These are phyloP conservation scores for Paragyromitra xinjiangensis DNA, from an alignment of 495 filamentous ascomycete genomes.

Conservation along the genomic window DNA sequence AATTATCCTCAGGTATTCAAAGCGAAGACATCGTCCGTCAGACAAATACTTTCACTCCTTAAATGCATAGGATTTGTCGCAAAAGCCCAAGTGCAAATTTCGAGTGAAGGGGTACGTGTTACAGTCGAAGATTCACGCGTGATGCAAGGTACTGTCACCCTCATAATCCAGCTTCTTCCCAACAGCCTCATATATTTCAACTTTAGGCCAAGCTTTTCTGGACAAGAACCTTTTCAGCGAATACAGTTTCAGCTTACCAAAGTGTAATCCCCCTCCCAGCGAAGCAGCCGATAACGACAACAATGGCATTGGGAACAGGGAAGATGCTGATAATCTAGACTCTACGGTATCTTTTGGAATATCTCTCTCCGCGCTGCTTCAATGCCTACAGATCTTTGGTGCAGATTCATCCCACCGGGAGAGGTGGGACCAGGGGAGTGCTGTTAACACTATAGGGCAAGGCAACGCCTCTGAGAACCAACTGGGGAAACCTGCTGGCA, in stretches of 20 bases:
- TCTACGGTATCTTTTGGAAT: slow-evolving; percentile 73
- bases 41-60: slow-evolving; percentile 87
- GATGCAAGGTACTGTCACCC: slow-evolving; percentile 72
- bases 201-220: slow-evolving; percentile 76
- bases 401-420: slow-evolving; percentile 69
- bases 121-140: slow-evolving; percentile 83
- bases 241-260: slow-evolving; percentile 71
- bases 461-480: slow-evolving; percentile 78
- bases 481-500: slow-evolving; percentile 76
- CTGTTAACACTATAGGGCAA: slow-evolving; percentile 63
- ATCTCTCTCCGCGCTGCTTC: slow-evolving; percentile 84
- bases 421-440: slow-evolving; percentile 57
- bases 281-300: slow-evolving; percentile 57
- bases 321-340: slow-evolving; percentile 52
- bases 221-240: slow-evolving; percentile 86
- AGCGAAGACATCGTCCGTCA: slow-evolving; percentile 84
- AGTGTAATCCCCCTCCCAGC: slow-evolving; percentile 57
- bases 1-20: slow-evolving; percentile 69
- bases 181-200: slow-evolving; percentile 21
- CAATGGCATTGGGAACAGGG: slow-evolving; percentile 41
- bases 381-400: slow-evolving; percentile 93
- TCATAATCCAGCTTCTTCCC: slow-evolving; percentile 14
- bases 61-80: slow-evolving; percentile 83
- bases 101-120: slow-evolving; percentile 82
- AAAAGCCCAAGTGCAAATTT: slow-evolving; percentile 85